These are phyloP conservation scores for Vigna nakashimae DNA, from an alignment of 306 rosid species.

Conservation along the genomic window DNA sequence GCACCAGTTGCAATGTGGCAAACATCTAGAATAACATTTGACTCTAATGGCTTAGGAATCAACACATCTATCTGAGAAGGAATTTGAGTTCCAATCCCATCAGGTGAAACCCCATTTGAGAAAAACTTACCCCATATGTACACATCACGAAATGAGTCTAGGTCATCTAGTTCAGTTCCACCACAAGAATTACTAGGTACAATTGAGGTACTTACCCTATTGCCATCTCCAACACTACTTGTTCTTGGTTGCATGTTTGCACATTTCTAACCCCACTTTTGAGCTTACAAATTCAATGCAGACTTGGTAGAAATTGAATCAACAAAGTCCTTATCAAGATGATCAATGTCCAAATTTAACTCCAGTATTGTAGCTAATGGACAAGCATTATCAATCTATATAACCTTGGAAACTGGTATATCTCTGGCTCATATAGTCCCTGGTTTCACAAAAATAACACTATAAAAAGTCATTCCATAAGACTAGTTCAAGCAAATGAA, in stretches of 20 bases:
- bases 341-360: constrained; percentile 46
- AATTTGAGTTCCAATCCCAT: constrained; percentile 53
- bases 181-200: constrained; percentile 68
- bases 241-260: constrained; percentile 74
- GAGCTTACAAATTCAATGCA: constrained; percentile 48
- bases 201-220: constrained; percentile 79
- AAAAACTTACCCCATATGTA: constrained; percentile 86
- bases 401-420: constrained; percentile 23
- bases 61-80: constrained; percentile 63
- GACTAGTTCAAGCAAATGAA: background rate
- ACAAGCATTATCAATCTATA: constrained; percentile 47
- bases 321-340: constrained; percentile 49
- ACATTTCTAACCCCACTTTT: constrained; percentile 66
- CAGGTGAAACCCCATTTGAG: constrained; percentile 58
- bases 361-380: constrained; percentile 51
- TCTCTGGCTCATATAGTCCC: background rate
- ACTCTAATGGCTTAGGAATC: constrained; percentile 74
- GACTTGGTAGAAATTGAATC: constrained; percentile 52
- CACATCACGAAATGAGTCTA: constrained; percentile 76
- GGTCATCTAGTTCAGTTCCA: constrained; percentile 82
- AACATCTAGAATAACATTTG: constrained; percentile 77
- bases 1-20: constrained; percentile 74
- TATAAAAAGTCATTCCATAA: background rate
- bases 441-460: constrained; percentile 7
- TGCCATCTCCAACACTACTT: constrained; percentile 66